Conservation (phyloP, 192 early-diverging fungal genomes). For the Coemansia asiatica region DNA sequence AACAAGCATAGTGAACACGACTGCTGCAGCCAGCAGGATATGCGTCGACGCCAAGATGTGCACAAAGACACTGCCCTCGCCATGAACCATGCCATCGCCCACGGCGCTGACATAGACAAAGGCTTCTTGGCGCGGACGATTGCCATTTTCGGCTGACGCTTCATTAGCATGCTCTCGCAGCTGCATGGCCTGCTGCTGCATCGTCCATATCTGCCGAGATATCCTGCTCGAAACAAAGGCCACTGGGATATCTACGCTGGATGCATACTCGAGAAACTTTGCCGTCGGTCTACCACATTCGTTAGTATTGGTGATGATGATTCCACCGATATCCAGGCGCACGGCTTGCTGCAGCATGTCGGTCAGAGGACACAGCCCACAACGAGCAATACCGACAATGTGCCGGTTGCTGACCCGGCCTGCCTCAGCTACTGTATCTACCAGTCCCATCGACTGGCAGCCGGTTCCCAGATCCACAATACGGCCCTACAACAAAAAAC, state of each 20-base stretch:
- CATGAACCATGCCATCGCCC: slow-evolving; percentile 2
- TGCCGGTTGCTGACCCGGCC: slow-evolving; percentile 4
- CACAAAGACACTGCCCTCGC: slow-evolving; percentile 12
- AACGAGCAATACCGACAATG: slow-evolving; percentile 38
- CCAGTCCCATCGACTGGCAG: slow-evolving; percentile 7
- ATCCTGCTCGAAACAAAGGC: slow-evolving; percentile 39
- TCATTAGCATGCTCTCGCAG: slow-evolving; percentile 2
- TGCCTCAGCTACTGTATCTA: not conserved
- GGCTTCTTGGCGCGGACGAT: not conserved
- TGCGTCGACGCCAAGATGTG: slow-evolving; percentile 39
- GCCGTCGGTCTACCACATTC: slow-evolving; percentile 37
- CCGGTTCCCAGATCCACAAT: slow-evolving; percentile 25
- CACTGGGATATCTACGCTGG: slow-evolving; percentile 32
- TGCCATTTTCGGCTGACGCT: not conserved
- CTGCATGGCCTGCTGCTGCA: slow-evolving; percentile 21
- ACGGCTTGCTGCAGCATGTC: slow-evolving; percentile 30
- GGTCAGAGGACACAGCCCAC: slow-evolving; percentile 38
- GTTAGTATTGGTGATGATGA: slow-evolving; percentile 45
- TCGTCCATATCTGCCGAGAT: slow-evolving; percentile 18
- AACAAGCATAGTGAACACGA: slow-evolving; percentile 20
- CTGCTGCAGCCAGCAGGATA: slow-evolving; percentile 27
- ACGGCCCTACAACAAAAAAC: slow-evolving; percentile 27
- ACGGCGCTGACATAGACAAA: slow-evolving; percentile 40
- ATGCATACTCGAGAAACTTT: slow-evolving; percentile 32
- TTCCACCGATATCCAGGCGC: slow-evolving; percentile 26